A percentile compares a stretch with the other conserved stretches of the same genome.
Evolutionary conservation across 2,329 filamentous ascomycete genomes (phyloP).

Genomic region (Microascus cirrosus): DNA sequence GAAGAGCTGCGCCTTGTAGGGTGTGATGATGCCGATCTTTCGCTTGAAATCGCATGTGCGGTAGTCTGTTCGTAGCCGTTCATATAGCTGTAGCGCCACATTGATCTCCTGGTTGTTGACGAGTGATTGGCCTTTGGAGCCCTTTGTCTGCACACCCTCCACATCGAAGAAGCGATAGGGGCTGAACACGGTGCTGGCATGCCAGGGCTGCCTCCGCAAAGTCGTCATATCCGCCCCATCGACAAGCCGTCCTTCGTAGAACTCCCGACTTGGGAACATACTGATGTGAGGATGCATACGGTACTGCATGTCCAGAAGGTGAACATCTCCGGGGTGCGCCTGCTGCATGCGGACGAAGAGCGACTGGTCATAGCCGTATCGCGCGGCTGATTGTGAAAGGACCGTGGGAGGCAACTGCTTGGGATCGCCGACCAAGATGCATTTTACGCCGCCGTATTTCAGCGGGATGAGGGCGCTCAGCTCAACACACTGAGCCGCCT

Average conservation of each 20-base stretch:
- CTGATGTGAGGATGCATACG: slow-evolving; percentile 99
- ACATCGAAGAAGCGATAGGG: slow-evolving; percentile 98
- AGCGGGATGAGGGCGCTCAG: slow-evolving; percentile 91
- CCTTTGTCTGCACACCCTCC: slow-evolving; percentile 71
- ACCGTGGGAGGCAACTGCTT: slow-evolving; percentile 96
- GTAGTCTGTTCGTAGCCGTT: slow-evolving; percentile 66
- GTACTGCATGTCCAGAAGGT: slow-evolving; percentile 94
- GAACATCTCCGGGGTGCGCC: slow-evolving; percentile 78
- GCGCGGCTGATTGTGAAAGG: slow-evolving; percentile 81
- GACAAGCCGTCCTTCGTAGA: slow-evolving; percentile 80
- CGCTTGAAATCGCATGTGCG: slow-evolving; percentile 56
- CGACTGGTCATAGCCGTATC: slow-evolving; percentile 94
- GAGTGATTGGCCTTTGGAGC: slow-evolving; percentile 76
- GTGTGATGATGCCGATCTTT: slow-evolving; percentile 94
- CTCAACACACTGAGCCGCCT: slow-evolving; percentile 96
- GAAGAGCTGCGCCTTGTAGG: slow-evolving; percentile 86
- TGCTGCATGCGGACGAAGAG: slow-evolving; percentile 97
- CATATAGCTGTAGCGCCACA: slow-evolving; percentile 76
- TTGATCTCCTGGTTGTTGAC: slow-evolving; percentile 82
- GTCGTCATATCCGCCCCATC: slow-evolving; percentile 76
- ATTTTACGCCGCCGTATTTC: slow-evolving; percentile 95
- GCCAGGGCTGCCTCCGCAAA: slow-evolving; percentile 74
- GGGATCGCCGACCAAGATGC: slow-evolving; percentile 92
- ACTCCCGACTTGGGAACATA: slow-evolving; percentile 76
- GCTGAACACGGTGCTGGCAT: slow-evolving; percentile 66